phyloP scores from a whole-genome alignment of 805 yeast species.

The Monosporozyma unispora region DNA sequence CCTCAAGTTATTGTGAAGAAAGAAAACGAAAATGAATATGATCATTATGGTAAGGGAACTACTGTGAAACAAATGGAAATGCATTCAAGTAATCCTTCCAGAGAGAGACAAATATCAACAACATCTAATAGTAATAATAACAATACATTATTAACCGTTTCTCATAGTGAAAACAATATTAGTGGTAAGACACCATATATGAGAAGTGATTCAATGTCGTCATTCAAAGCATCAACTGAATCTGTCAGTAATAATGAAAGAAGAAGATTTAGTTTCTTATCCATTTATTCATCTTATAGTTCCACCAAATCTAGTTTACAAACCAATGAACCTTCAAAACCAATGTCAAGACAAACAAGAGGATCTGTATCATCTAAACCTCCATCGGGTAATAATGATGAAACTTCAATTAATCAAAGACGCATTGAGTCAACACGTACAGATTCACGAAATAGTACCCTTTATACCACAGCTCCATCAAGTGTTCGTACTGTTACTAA shows the following conservation, averaged over 20 bases:
- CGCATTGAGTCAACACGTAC: neutral
- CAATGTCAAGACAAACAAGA: neutral
- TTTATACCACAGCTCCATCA: constrained; percentile 2
- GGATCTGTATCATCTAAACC: neutral
- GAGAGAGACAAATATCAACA: neutral
- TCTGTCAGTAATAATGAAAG: neutral
- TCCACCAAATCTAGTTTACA: constrained; percentile 3
- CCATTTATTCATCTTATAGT: constrained; percentile 8
- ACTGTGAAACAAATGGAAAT: neutral
- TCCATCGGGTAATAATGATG: neutral
- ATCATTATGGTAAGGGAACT: neutral
- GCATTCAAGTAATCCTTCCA: neutral
- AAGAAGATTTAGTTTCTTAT: constrained; percentile 12
- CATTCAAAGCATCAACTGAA: neutral
- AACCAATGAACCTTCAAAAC: neutral
- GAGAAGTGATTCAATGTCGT: neutral
- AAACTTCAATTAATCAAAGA: neutral
- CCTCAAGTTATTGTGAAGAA: neutral
- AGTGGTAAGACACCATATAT: neutral
- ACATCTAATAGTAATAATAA: neutral
- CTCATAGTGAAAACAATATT: neutral
- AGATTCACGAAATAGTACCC: neutral
- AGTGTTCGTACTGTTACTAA: neutral
- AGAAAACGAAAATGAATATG: neutral
- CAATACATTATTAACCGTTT: neutral